Base-by-base conservation (phyloP, 805 yeast species). In the Candida hispaniensis region DNA sequence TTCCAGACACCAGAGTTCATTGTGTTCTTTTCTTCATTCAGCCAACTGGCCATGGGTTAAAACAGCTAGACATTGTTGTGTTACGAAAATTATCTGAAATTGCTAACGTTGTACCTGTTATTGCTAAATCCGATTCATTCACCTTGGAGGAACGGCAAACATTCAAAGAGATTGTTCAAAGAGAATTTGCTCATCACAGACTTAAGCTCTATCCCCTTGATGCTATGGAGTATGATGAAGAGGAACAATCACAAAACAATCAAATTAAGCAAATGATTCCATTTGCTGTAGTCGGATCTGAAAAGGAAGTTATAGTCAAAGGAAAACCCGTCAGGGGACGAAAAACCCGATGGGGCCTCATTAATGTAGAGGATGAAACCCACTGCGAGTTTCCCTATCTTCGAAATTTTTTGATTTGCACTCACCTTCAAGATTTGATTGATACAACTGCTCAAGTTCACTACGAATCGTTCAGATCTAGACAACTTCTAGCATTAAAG, bases 331-430 rank as follows among this genome's bases (percentile, higher is more conserved):
- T 85, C 28, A 78, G 88, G 50, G 95, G 95, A 33, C 76, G 97
- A 61, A 75, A 80, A 61, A 85, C 93, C 39, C 75, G 78, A 54
- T 88, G 95, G 94, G 96, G 96, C 14, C 69, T 79, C 11, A 79
- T 88, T 51, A 81, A 85, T 57, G 82, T 91, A 42, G 96, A 86
- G 61, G 94, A 91, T 61, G 85, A 82, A 36, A 72, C 78, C 38
- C 97, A 91, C 61, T 85, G 95, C 61, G 98, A 91, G 63, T 91
- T 91, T 66, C 82, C 83, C 22, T 85, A 82, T 49, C 73, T 91
- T 54, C 74, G 96, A 61, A 94, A 83, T 57, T 91, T 91, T 58
- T 71, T 91, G 52, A 83, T 94, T 28, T 75, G 95, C 63, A 83
- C 97, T 6, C 96, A 91, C 58, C 67, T 91, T 51, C 96, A 85